Evolutionary conservation across 306 rosid genomes (phyloP).

Genomic region (Senna tora): DNA sequence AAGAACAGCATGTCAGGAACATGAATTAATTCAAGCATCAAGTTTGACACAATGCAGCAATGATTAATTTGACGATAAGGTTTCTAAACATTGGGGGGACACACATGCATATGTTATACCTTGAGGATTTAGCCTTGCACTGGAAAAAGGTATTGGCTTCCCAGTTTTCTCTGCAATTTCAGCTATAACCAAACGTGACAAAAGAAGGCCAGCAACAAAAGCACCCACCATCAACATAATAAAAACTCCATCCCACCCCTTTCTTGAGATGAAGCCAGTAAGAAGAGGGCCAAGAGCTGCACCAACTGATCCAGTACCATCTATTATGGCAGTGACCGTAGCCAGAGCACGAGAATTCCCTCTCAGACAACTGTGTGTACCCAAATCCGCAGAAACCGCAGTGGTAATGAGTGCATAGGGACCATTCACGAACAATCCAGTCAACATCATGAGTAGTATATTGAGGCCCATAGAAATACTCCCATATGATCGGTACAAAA

Average conservation of each 20-base stretch:
- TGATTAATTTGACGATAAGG: too few relatives aligned
- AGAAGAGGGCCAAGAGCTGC: conserved; percentile 91
- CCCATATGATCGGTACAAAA: conserved; percentile 65
- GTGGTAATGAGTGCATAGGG: conserved; percentile 92
- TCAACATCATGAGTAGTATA: conserved; percentile 70
- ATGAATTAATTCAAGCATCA: neutral
- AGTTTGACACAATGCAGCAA: conserved; percentile 1
- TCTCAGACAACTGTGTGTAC: conserved; percentile 72
- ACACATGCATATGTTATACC: conserved; percentile 48
- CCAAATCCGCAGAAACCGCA: conserved; percentile 90
- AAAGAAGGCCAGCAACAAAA: conserved; percentile 68
- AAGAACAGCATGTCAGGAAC: conserved; percentile 19
- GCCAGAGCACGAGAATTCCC: conserved; percentile 89
- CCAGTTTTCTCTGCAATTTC: conserved; percentile 58
- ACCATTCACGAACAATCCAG: conserved; percentile 80
- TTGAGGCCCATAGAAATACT: conserved; percentile 54
- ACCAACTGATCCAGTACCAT: conserved; percentile 86
- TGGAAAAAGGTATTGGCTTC: conserved; percentile 42
- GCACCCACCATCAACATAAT: conserved; percentile 68
- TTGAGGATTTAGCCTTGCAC: conserved; percentile 42
- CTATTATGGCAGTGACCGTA: conserved; percentile 85
- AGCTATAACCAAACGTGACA: conserved; percentile 62
- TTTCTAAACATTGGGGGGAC: neutral
- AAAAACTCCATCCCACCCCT: conserved; percentile 76
- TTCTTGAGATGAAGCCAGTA: conserved; percentile 72